Percentiles rank a stretch among this genome's conserved stretches.
These are phyloP conservation scores for Golubevia sp. DNA, from an alignment of 1,284 basidiomycete species.

Conservation along the genomic window DNA sequence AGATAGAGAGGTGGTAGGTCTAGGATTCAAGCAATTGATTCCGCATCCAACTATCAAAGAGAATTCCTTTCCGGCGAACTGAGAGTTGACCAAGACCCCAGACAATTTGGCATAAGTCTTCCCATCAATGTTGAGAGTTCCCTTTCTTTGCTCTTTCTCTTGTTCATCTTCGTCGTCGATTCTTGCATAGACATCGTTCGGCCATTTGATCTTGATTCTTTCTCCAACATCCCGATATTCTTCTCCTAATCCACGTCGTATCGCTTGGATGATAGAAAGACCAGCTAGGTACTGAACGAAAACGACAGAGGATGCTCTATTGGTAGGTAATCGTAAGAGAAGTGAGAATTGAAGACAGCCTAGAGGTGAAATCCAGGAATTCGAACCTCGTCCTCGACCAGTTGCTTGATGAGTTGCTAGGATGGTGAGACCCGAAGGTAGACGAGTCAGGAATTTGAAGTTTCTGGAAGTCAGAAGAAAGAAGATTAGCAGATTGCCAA, in stretches of 20 bases:
- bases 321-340: constrained; percentile 69
- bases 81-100: constrained; percentile 89
- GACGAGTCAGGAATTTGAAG: constrained; percentile 70
- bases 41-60: constrained; percentile 87
- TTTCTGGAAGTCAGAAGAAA: constrained; percentile 68
- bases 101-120: constrained; percentile 50
- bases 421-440: constrained; percentile 78
- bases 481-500: constrained; percentile 1
- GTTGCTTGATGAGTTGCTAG: constrained; percentile 85
- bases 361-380: constrained; percentile 88
- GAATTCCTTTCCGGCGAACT: constrained; percentile 74
- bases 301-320: constrained; percentile 76
- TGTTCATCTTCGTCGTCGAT: constrained; percentile 64
- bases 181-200: constrained; percentile 89
- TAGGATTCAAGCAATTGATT: constrained; percentile 80
- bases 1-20: constrained; percentile 80
- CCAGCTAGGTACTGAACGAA: constrained; percentile 95
- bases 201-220: constrained; percentile 82
- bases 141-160: constrained; percentile 63
- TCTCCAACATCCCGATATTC: constrained; percentile 69
- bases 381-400: constrained; percentile 85
- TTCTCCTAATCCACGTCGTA: constrained; percentile 65
- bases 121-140: constrained; percentile 58
- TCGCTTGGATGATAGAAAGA: constrained; percentile 85
- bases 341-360: constrained; percentile 89